phyloP scores from a whole-genome alignment of 2,329 filamentous ascomycete species.

The Coniochaeta sp. region DNA sequence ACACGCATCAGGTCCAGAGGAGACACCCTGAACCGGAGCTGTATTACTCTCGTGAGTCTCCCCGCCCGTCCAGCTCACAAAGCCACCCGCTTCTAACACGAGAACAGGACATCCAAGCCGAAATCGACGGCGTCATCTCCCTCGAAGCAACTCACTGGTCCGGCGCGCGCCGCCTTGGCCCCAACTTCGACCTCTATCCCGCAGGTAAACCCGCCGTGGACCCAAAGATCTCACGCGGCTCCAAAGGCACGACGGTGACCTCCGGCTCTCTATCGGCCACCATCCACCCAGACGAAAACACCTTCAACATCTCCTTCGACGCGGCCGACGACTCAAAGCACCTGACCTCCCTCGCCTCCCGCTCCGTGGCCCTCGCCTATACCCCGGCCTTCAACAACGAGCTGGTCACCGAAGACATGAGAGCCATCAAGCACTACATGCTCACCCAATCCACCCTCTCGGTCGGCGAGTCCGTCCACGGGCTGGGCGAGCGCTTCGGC shows the following conservation, averaged over 20 bases:
- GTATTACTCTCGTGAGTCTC: conserved; percentile 38
- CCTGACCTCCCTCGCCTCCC: conserved; percentile 45
- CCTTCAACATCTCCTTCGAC: conserved; percentile 50
- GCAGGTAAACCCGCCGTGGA: conserved; percentile 35
- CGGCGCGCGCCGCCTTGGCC: conserved; percentile 42
- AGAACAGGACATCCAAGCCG: conserved; percentile 42
- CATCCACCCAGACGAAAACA: conserved; percentile 36
- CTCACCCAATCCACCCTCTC: conserved; percentile 47
- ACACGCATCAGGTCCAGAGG: conserved; percentile 44
- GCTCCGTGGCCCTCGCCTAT: conserved; percentile 51
- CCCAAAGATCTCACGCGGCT: conserved; percentile 29
- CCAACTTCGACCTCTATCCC: conserved; percentile 51
- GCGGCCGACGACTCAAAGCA: conserved; percentile 34
- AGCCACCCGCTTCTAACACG: background rate
- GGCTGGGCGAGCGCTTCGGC: conserved; percentile 69
- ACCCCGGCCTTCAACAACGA: conserved; percentile 43
- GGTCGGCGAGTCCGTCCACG: conserved; percentile 62
- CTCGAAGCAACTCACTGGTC: conserved; percentile 51
- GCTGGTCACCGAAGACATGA: conserved; percentile 45
- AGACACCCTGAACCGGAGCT: conserved; percentile 48
- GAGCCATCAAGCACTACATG: conserved; percentile 45
- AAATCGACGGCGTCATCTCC: conserved; percentile 51
- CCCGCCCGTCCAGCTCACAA: background rate
- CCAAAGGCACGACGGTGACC: conserved; percentile 38
- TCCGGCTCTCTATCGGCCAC: conserved; percentile 46